Base-by-base conservation (phyloP, 1,284 basidiomycete genomes). In the Ganoderma multipileum region DNA sequence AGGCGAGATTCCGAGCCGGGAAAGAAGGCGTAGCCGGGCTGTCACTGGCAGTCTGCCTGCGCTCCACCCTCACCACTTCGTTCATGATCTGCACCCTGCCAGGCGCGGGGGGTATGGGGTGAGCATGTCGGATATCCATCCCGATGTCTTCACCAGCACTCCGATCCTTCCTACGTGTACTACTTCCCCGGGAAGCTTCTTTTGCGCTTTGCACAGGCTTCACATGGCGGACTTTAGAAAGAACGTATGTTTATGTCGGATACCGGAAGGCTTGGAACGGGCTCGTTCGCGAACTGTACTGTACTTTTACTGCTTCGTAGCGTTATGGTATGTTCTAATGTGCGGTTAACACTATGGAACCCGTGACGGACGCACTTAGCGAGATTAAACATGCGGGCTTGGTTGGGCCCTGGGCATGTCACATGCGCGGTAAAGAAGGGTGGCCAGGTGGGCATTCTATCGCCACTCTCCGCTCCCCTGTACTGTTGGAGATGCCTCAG, bases 1-100 rank as follows among this genome's bases (percentile, higher is more conserved):
- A 68, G 68, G 61, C 59, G 66, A 68, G 66, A 66, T 41, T 38
- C 63, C 52, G 70, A 69, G 41, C 55, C 66, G 39, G 66, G 59
- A 60, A 64, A 66, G 64, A 68, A 67, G 55, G 58, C 63, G 20
- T 67, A 69, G 61, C 41, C 36, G 38, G 11, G 36, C 57, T 58
- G 38, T 60, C 58, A 41, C 57, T 58, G 38, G 41, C 58, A 41
- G 38, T 12, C 58, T 39, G 23, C 58, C 23, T 20, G 38, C 33
- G 33, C 3, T 16, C 14, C 5, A 8, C 58, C 18, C n/a, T 47
- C 2, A 41, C 36, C 38, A 60, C 58, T 28, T 12, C 36, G 5
- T 41, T 41, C 38, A 36, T 39, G 55, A 38, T 58, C 55, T 38
- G 38, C 55, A 58, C 55, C 55, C 59, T 66, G 65, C 59, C 59